A percentile compares a stretch with the other conserved stretches of the same genome.
phyloP scores from a whole-genome alignment of 106 monocot species.

The Ottelia alismoides region DNA sequence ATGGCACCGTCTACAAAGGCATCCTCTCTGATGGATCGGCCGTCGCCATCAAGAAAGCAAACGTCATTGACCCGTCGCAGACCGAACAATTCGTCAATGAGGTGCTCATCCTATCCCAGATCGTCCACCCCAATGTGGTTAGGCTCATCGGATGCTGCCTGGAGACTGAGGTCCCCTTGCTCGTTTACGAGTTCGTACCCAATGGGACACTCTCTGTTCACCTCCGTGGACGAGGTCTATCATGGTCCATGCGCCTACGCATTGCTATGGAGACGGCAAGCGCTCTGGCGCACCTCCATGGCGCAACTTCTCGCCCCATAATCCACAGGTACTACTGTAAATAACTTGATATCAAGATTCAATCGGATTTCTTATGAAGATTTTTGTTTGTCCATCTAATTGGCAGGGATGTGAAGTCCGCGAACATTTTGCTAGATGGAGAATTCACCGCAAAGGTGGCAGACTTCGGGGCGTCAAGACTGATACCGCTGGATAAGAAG shows the following conservation, averaged over 20 bases:
- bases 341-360: too few species aligned
- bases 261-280: neutral
- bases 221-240: neutral
- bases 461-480: neutral
- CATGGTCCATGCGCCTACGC: neutral
- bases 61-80: conserved; percentile 1
- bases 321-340: too few species aligned
- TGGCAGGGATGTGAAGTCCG: conserved; percentile 3
- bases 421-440: conserved; percentile 2
- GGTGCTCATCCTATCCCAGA: conserved; percentile 8
- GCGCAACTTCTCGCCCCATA: neutral
- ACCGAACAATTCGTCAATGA: conserved; percentile 12
- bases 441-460: neutral
- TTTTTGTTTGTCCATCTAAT: too few species aligned
- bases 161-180: conserved; percentile 19
- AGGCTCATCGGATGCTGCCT: conserved; percentile 18
- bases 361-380: too few species aligned
- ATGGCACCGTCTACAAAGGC: conserved; percentile 18
- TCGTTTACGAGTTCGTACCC: conserved; percentile 9
- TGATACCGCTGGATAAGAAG: neutral
- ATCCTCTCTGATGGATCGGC: conserved; percentile 1
- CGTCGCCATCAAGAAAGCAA: conserved; percentile 14
- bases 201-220: conserved; percentile 1
- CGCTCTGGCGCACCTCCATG: neutral
- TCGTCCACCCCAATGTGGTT: conserved; percentile 20